phyloP scores from a whole-genome alignment of 2,329 filamentous ascomycete genomes.

The Chalaropsis ovoidea region DNA sequence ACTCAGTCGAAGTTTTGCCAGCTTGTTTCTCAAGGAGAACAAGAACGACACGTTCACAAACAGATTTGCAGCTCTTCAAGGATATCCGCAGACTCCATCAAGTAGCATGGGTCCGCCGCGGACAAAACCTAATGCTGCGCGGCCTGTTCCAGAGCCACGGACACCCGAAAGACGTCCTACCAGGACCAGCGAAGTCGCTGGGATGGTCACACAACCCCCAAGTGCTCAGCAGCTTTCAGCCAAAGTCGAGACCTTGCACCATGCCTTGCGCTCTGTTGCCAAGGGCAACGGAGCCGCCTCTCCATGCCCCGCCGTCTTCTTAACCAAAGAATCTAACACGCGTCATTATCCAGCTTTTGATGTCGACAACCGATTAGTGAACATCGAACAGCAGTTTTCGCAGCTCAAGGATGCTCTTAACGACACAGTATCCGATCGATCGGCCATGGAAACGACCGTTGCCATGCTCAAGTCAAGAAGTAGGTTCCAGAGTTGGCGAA shows the following conservation, averaged over 20 bases:
- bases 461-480: slow-evolving; percentile 64
- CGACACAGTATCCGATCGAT: slow-evolving; percentile 56
- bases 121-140: neutral
- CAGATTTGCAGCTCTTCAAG: neutral
- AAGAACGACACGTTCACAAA: neutral
- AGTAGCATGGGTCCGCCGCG: neutral
- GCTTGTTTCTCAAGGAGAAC: slow-evolving; percentile 19
- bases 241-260: slow-evolving; percentile 16
- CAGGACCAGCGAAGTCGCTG: slow-evolving; percentile 11
- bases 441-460: slow-evolving; percentile 61
- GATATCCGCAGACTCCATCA: neutral
- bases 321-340: slow-evolving; percentile 63
- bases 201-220: neutral
- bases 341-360: slow-evolving; percentile 61
- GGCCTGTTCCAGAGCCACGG: neutral
- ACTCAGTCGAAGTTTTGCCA: slow-evolving; percentile 15
- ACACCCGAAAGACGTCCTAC: slow-evolving; percentile 8
- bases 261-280: slow-evolving; percentile 27
- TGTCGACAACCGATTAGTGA: slow-evolving; percentile 62
- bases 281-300: slow-evolving; percentile 16
- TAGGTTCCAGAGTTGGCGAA: slow-evolving; percentile 37
- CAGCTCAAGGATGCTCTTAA: slow-evolving; percentile 63
- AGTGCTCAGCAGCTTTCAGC: slow-evolving; percentile 5
- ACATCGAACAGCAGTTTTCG: slow-evolving; percentile 65
- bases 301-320: slow-evolving; percentile 36